These are phyloP conservation scores for Chlorokybus atmophyticus DNA, from an alignment of 139 green algal genomes.

Conservation along the genomic window DNA sequence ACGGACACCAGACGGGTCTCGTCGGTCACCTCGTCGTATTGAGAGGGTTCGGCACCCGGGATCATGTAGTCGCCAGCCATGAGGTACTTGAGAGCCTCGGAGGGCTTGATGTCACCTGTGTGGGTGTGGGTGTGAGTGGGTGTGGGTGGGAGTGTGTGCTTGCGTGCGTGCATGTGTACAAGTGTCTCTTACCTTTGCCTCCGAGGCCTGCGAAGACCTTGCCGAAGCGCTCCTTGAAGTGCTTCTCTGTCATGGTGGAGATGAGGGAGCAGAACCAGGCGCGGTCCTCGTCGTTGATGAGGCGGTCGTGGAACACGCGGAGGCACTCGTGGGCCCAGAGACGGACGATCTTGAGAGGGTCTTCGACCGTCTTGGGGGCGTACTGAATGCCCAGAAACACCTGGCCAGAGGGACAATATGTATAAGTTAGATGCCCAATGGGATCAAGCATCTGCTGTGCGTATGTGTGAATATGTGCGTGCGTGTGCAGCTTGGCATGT, in stretches of 20 bases:
- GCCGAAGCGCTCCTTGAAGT: conserved; percentile 57
- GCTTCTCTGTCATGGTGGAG: conserved; percentile 37
- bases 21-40: conserved; percentile 42
- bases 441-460: too few relatives aligned
- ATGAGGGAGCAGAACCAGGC: conserved; percentile 22
- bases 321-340: conserved; percentile 41
- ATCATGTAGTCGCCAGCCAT: conserved; percentile 71
- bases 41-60: conserved; percentile 25
- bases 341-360: conserved; percentile 16
- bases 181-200: too few relatives aligned
- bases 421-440: too few relatives aligned
- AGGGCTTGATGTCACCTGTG: conserved; percentile 8
- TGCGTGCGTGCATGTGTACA: too few relatives aligned
- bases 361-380: conserved; percentile 7
- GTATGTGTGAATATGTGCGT: too few relatives aligned
- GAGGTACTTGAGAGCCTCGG: conserved; percentile 36
- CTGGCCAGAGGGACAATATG: too few relatives aligned
- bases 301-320: conserved; percentile 36
- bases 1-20: conserved; percentile 26
- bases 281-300: conserved; percentile 33
- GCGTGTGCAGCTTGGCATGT: too few relatives aligned
- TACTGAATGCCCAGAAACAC: conserved; percentile 22
- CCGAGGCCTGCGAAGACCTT: conserved; percentile 30
- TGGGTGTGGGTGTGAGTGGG: neutral
- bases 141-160: neutral